Base-by-base conservation (phyloP, 306 rosid genomes). In the Vachellia collinsii region DNA sequence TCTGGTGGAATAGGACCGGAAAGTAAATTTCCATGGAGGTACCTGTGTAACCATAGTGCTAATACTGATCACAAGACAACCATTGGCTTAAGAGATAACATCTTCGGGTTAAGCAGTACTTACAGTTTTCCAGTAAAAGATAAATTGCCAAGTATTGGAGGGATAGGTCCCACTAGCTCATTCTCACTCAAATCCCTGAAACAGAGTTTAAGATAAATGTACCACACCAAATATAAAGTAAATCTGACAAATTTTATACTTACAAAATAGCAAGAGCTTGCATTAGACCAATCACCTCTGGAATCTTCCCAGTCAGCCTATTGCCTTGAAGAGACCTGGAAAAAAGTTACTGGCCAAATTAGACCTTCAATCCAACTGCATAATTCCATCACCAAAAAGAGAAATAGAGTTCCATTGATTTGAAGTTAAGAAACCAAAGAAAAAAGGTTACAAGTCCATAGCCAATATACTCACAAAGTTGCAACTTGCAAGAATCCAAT, bases 181-280 rank as follows among this genome's bases (percentile, higher is more conserved):
- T 94, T 94, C 77, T 91, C 97, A 77, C 98, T 94, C 90, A 94
- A 83, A 85, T 94, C 98, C 84, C 98, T 94, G 82, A 2, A 82
- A 59, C 9, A 4, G 14, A 7, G 62, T 62, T 62, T 62, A 4
- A 22, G 39, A 29, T 12, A 25, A 43, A 14, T 6, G 58, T 20
- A 12, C 17, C 39, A 6, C 58, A 17, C 42, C 62, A n/a, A 56
- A 20, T 3, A n/a, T 29, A 56, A 9, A 56, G n/a, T 19, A 13
- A 56, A 12, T 7, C 29, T 56, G 11, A n/a, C 9, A 56, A 56
- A 56, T 56, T 22, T 53, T 4, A 73, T 6, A 51, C 64, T 29
- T 91, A 94, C 98, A 94, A 83, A 44, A 94, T 93, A 39, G 97
- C 98, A 25, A 94, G 97, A 20, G 98, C 98, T 87, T 94, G 98